A percentile compares a stretch with the other conserved stretches of the same genome.
phyloP scores from a whole-genome alignment of 768 basidiomycete species.

The Trametes cubensis region DNA sequence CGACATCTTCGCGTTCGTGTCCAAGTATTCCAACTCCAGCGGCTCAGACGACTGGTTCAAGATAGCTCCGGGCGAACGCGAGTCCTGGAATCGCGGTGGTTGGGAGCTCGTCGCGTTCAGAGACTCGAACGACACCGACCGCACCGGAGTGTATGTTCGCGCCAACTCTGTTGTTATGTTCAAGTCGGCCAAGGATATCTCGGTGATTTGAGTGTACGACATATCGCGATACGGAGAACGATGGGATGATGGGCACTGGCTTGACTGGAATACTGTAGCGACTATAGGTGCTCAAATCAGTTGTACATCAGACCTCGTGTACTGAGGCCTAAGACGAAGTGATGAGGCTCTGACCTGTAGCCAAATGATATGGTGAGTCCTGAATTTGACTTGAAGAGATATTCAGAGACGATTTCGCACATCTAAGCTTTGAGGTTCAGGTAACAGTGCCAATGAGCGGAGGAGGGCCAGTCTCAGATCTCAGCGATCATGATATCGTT shows the following conservation, averaged over 20 bases:
- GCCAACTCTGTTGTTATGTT: slow-evolving; percentile 11
- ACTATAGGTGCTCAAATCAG: no score
- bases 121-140: slow-evolving; percentile 11
- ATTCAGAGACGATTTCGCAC: no score
- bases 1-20: slow-evolving; percentile 11
- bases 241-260: not conserved
- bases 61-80: slow-evolving; percentile 2
- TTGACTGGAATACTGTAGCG: not conserved
- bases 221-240: not conserved
- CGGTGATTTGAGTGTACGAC: not conserved
- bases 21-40: slow-evolving; percentile 15
- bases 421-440: no score
- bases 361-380: no score
- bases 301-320: no score
- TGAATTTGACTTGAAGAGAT: no score
- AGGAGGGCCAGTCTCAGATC: no score
- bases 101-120: slow-evolving; percentile 23
- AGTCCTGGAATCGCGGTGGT: slow-evolving; percentile 12
- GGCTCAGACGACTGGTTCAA: slow-evolving; percentile 19
- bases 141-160: slow-evolving; percentile 11
- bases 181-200: not conserved
- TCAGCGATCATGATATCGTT: no score
- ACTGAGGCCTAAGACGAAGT: no score
- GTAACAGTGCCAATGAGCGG: no score
- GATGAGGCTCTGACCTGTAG: no score